A percentile compares a stretch with the other conserved stretches of the same genome.
These are phyloP conservation scores for Diaporthe citri DNA, from an alignment of 2,329 filamentous ascomycete genomes.

Conservation along the genomic window DNA sequence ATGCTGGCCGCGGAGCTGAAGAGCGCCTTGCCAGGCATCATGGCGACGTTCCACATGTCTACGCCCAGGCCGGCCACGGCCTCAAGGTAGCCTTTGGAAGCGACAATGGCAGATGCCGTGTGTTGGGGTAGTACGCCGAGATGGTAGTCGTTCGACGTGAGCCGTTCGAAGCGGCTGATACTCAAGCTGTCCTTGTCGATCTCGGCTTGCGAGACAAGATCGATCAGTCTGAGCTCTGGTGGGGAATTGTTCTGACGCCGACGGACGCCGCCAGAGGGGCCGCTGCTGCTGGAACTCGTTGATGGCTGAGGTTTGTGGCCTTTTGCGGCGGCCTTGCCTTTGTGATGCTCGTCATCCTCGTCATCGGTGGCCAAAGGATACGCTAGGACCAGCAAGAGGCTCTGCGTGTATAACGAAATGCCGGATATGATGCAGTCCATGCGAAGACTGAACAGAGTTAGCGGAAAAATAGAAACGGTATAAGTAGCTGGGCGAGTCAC, in stretches of 20 bases:
- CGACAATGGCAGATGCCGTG: conserved; percentile 73
- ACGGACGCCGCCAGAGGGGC: conserved; percentile 74
- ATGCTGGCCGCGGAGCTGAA: conserved; percentile 91
- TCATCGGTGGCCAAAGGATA: conserved; percentile 83
- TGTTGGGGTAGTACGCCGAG: conserved; percentile 81
- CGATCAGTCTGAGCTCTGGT: conserved; percentile 91
- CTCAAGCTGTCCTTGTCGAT: conserved; percentile 88
- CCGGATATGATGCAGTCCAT: conserved; percentile 99
- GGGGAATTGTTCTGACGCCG: conserved; percentile 83
- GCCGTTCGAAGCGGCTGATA: conserved; percentile 86
- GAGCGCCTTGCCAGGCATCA: conserved; percentile 82
- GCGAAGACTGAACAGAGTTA: conserved; percentile 74
- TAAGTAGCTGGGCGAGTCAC: conserved; percentile 50
- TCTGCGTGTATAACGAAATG: conserved; percentile 95
- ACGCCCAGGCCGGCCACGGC: conserved; percentile 78
- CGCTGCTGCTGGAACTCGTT: conserved; percentile 63
- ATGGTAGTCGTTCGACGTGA: conserved; percentile 93
- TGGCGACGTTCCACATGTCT: conserved; percentile 91
- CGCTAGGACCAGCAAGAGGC: conserved; percentile 89
- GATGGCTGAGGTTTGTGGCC: conserved; percentile 59
- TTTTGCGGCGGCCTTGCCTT: conserved; percentile 48
- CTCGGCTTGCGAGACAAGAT: conserved; percentile 87
- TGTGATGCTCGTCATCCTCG: conserved; percentile 64
- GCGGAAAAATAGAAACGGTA: conserved; percentile 4
- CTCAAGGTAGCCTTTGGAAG: conserved; percentile 81